Evolutionary conservation across 192 early-diverging fungal genomes (phyloP).

Genomic region (Fimicolochytrium jonesii): DNA sequence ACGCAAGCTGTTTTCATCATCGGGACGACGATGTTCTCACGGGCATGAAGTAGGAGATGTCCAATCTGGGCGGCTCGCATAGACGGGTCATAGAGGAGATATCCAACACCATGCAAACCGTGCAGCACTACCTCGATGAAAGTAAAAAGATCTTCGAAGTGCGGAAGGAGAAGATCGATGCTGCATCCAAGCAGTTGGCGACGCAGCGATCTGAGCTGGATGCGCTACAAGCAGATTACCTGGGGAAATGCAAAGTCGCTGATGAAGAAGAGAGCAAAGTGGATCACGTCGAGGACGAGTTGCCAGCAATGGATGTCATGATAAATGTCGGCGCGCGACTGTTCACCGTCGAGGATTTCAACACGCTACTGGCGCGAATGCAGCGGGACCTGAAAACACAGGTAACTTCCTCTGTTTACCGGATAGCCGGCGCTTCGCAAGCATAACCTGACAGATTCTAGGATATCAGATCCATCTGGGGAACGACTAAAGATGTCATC

Average conservation of each 20-base stretch:
- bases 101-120: background rate
- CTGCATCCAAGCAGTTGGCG: constrained; percentile 9
- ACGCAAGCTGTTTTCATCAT: background rate
- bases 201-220: constrained; percentile 19
- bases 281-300: background rate
- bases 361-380: constrained; percentile 32
- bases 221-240: constrained; percentile 12
- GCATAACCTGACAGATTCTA: constrained; percentile 1
- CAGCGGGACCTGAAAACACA: constrained; percentile 30
- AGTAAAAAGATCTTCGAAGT: constrained; percentile 14
- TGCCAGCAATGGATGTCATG: constrained; percentile 27
- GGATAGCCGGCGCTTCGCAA: background rate
- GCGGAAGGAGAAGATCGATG: constrained; percentile 34
- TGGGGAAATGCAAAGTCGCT: constrained; percentile 17
- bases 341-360: constrained; percentile 40
- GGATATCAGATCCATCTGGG: constrained; percentile 39
- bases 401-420: constrained; percentile 3
- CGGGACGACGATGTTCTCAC: background rate
- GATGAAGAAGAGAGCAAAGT: constrained; percentile 18
- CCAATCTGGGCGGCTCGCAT: constrained; percentile 25
- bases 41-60: constrained; percentile 30
- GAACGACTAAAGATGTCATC: constrained; percentile 37
- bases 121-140: constrained; percentile 29
- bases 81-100: constrained; percentile 26
- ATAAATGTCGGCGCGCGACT: constrained; percentile 22